A percentile compares a stretch with the other conserved stretches of the same genome.
These are phyloP conservation scores for Chlorella sp. DNA, from an alignment of 139 green algal genomes.

Conservation along the genomic window DNA sequence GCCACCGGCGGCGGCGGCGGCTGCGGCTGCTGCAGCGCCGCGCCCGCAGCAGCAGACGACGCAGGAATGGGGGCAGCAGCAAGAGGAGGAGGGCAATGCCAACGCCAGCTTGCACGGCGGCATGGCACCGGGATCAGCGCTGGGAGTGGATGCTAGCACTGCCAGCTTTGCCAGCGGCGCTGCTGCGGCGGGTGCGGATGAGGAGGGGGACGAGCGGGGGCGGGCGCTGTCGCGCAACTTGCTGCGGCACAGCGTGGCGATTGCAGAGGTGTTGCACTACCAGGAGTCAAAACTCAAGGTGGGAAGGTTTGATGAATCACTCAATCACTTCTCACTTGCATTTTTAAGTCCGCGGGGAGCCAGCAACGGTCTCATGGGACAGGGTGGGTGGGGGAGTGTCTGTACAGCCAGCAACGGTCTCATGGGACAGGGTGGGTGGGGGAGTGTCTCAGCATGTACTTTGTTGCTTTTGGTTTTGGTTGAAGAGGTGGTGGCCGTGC, in stretches of 20 bases:
- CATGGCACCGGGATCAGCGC: background rate
- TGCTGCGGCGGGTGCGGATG: background rate
- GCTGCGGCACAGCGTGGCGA: conserved; percentile 1
- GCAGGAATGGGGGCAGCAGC: background rate
- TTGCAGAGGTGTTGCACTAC: conserved; percentile 1
- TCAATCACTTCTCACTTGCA: too few relatives aligned
- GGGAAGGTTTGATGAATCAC: too few relatives aligned
- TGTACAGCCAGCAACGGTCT: too few relatives aligned
- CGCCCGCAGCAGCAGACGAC: background rate
- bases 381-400: background rate
- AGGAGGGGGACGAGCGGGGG: background rate
- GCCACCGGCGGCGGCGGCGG: background rate
- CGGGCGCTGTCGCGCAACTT: background rate
- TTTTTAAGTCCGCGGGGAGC: too few relatives aligned
- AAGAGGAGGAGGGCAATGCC: background rate
- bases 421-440: too few relatives aligned
- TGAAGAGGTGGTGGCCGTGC: too few relatives aligned
- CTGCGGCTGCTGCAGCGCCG: too few relatives aligned
- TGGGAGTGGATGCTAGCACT: too few relatives aligned
- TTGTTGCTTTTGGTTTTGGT: too few relatives aligned
- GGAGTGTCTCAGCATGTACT: too few relatives aligned
- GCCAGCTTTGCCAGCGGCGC: background rate
- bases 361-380: too few relatives aligned
- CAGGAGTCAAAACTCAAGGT: background rate
- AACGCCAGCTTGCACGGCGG: background rate